Conservation (phyloP, 2,329 filamentous ascomycete species). For the Trichoderma polysporum region DNA sequence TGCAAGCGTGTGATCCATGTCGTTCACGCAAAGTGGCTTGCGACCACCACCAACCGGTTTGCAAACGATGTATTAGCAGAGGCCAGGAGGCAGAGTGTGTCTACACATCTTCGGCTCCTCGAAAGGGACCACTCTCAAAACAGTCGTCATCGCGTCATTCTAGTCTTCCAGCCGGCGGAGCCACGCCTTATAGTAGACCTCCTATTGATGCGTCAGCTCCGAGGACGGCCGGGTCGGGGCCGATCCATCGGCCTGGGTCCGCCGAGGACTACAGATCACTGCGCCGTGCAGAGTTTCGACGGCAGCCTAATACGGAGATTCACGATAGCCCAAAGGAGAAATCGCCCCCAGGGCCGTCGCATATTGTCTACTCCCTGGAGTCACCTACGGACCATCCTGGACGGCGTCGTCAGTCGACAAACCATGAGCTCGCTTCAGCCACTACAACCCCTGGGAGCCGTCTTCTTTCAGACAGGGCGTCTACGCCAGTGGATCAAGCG, state of each 20-base stretch:
- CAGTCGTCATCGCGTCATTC: background rate
- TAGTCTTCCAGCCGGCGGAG: background rate
- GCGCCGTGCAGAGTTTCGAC: constrained; percentile 11
- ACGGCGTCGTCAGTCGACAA: background rate
- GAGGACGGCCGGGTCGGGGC: constrained; percentile 5
- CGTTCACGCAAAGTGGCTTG: constrained; percentile 42
- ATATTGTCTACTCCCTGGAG: background rate
- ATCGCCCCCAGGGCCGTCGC: background rate
- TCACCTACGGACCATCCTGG: background rate
- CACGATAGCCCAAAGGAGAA: background rate
- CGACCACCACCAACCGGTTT: constrained; percentile 40
- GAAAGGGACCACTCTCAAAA: background rate
- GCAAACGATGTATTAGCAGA: constrained; percentile 38
- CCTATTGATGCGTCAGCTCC: background rate
- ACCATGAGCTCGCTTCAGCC: background rate
- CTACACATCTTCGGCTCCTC: constrained; percentile 27
- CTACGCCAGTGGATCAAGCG: constrained; percentile 10
- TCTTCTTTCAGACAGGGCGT: background rate
- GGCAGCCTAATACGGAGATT: background rate
- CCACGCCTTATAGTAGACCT: background rate
- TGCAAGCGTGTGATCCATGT: constrained; percentile 35
- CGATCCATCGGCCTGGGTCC: background rate
- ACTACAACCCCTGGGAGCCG: constrained; percentile 4
- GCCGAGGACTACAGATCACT: constrained; percentile 5
- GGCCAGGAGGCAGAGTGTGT: constrained; percentile 35